A percentile compares a stretch with the other conserved stretches of the same genome.
Evolutionary conservation across 202 grass and related monocot genomes (phyloP).

Genomic region (Digitaria exilis): DNA sequence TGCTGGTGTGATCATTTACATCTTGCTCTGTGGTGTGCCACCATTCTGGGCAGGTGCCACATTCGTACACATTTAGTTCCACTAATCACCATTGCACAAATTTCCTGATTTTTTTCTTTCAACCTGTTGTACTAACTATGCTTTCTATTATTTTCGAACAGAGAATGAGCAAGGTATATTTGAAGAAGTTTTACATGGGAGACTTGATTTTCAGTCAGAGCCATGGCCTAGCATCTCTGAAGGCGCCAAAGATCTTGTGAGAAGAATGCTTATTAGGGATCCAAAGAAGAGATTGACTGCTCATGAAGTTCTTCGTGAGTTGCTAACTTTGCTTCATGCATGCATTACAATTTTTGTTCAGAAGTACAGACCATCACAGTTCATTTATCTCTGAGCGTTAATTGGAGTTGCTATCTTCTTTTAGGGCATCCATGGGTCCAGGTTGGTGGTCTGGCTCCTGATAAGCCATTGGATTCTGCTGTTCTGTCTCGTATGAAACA

Average conservation of each 20-base stretch:
- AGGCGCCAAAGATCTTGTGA: constrained; percentile 92
- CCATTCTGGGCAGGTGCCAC: constrained; percentile 88
- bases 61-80: not conserved
- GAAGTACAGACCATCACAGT: not conserved
- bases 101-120: not conserved
- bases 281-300: constrained; percentile 80
- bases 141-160: constrained; percentile 14
- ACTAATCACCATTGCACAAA: not conserved
- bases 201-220: constrained; percentile 72
- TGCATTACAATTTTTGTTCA: not conserved
- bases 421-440: constrained; percentile 95
- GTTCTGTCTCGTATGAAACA: constrained; percentile 97
- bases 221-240: constrained; percentile 96
- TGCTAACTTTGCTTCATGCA: not conserved
- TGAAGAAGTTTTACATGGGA: constrained; percentile 86
- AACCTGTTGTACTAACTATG: not conserved
- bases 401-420: not conserved
- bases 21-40: constrained; percentile 81
- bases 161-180: constrained; percentile 97
- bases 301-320: constrained; percentile 93
- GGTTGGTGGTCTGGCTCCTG: constrained; percentile 80
- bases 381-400: not conserved
- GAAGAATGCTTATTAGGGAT: constrained; percentile 92
- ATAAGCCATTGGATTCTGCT: constrained; percentile 94
- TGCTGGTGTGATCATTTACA: constrained; percentile 94